Evolutionary conservation across 495 filamentous ascomycete genomes (phyloP).

Genomic region (Evernia prunastri): DNA sequence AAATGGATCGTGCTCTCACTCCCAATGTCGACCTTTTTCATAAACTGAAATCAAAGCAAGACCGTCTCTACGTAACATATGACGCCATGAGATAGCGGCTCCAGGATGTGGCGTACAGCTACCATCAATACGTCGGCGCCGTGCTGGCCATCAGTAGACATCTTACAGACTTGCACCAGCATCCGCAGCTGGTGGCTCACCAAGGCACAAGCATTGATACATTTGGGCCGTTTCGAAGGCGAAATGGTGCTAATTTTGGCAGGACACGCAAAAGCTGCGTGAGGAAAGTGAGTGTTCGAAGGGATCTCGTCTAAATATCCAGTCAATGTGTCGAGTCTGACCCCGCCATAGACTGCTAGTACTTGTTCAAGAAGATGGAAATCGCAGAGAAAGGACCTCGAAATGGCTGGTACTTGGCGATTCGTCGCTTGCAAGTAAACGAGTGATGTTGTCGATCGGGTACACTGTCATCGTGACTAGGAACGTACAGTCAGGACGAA

Average conservation of each 20-base stretch:
- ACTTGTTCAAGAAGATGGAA: too few relatives aligned
- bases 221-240: background rate
- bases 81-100: background rate
- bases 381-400: too few relatives aligned
- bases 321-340: too few relatives aligned
- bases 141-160: background rate
- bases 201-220: background rate
- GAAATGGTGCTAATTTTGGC: background rate
- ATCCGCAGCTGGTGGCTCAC: background rate
- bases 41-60: background rate
- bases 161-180: background rate
- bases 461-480: background rate
- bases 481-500: background rate
- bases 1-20: background rate
- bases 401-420: too few relatives aligned
- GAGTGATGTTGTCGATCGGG: too few relatives aligned
- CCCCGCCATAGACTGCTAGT: too few relatives aligned
- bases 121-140: background rate
- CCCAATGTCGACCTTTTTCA: background rate
- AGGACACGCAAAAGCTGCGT: background rate
- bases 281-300: background rate
- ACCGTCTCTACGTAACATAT: background rate
- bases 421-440: too few relatives aligned
- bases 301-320: too few relatives aligned
- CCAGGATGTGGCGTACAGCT: background rate